A percentile compares a stretch with the other conserved stretches of the same genome.
Conservation (phyloP, 1,284 basidiomycete species). For the Anthracocystis setariae region DNA sequence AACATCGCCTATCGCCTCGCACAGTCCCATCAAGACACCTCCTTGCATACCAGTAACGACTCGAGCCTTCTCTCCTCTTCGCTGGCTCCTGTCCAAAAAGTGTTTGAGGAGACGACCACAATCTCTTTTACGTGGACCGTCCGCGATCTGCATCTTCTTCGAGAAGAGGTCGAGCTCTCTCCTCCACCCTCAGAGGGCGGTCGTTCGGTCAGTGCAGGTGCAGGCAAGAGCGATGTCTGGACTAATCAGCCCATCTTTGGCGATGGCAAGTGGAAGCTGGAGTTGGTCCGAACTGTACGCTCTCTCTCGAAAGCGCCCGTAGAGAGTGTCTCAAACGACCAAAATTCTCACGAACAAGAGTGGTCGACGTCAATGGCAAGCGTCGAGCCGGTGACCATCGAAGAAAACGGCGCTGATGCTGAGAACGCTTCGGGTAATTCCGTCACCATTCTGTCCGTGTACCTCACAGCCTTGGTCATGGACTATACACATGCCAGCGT, state of each 20-base stretch:
- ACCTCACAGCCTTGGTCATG: constrained; percentile 51
- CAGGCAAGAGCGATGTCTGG: constrained; percentile 61
- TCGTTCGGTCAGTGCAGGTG: constrained; percentile 59
- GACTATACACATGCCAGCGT: constrained; percentile 49
- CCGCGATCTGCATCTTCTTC: constrained; percentile 49
- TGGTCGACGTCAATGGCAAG: background rate
- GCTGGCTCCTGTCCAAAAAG: constrained; percentile 17
- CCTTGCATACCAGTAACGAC: constrained; percentile 6
- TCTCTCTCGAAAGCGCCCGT: background rate
- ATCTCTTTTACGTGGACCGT: constrained; percentile 62
- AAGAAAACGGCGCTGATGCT: background rate
- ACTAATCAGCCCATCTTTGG: constrained; percentile 63
- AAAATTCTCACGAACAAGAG: background rate
- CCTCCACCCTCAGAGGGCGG: constrained; percentile 50
- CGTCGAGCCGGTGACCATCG: constrained; percentile 5
- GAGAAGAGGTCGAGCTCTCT: constrained; percentile 57
- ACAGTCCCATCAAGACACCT: background rate
- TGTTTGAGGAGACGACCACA: constrained; percentile 57
- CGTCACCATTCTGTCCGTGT: constrained; percentile 56
- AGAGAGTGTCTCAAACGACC: background rate
- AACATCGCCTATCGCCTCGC: constrained; percentile 2
- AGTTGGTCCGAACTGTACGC: constrained; percentile 52
- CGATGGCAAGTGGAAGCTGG: constrained; percentile 64
- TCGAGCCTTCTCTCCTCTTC: constrained; percentile 9
- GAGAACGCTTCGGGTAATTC: constrained; percentile 5